A percentile compares a stretch with the other conserved stretches of the same genome.
Conservation (phyloP, 202 grass and related monocot genomes). For the Cymbopogon flexuosus region DNA sequence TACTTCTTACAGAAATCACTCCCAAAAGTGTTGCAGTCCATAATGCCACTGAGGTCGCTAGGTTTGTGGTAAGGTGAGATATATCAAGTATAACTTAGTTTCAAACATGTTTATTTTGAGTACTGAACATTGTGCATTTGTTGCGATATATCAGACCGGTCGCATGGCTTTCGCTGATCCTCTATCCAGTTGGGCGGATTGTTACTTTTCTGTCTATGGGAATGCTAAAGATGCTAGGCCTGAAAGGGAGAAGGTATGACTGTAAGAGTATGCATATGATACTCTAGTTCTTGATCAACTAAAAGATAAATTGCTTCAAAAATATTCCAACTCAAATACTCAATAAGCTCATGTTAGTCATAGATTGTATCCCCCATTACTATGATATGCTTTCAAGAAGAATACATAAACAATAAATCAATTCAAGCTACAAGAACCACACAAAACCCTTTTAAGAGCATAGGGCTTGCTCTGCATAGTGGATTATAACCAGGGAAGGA, state of each 20-base stretch:
- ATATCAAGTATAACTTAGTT: constrained; percentile 7
- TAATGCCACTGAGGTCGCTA: constrained; percentile 88
- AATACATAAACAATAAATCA: neutral
- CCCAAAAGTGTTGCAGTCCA: constrained; percentile 97
- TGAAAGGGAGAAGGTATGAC: constrained; percentile 89
- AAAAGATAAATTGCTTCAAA: neutral
- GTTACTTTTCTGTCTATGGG: constrained; percentile 93
- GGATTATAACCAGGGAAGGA: constrained; percentile 8
- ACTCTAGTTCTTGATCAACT: constrained; percentile 8
- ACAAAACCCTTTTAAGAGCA: neutral
- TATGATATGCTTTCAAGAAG: neutral
- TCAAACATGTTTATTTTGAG: constrained; percentile 1
- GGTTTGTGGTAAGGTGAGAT: constrained; percentile 93
- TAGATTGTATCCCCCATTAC: neutral
- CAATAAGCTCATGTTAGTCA: neutral
- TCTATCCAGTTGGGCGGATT: constrained; percentile 93
- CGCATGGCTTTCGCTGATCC: constrained; percentile 88
- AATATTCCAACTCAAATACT: neutral
- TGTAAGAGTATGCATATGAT: constrained; percentile 33
- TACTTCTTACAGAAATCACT: constrained; percentile 95
- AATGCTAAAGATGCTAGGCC: constrained; percentile 88
- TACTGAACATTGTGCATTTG: constrained; percentile 34
- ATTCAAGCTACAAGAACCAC: neutral
- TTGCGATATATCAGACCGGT: constrained; percentile 79
- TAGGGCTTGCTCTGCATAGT: neutral